Conservation (phyloP, 208 protist genomes). For the Leishmania major region DNA sequence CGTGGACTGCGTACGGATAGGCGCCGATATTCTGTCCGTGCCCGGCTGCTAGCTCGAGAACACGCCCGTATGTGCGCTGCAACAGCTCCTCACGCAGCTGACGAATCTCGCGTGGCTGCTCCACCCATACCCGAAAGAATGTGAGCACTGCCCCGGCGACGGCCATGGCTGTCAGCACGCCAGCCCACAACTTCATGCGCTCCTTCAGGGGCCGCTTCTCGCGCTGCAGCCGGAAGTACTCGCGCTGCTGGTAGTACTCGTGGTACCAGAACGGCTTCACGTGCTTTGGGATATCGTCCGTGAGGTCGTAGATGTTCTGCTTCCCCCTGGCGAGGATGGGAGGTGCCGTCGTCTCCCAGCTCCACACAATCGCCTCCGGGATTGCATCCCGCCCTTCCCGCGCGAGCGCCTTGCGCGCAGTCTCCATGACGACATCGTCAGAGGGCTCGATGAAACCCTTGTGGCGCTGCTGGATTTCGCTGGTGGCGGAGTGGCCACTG, state of each 20-base stretch:
- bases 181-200: constrained; percentile 44
- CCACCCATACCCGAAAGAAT: constrained; percentile 84
- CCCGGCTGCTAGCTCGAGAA: constrained; percentile 87
- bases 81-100: constrained; percentile 84
- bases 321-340: constrained; percentile 79
- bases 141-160: constrained; percentile 53
- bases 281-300: constrained; percentile 87
- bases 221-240: constrained; percentile 86
- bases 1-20: constrained; percentile 90
- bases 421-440: constrained; percentile 86
- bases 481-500: constrained; percentile 3
- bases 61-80: constrained; percentile 83
- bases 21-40: constrained; percentile 91
- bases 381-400: constrained; percentile 76
- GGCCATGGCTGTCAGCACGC: constrained; percentile 33
- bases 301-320: constrained; percentile 86
- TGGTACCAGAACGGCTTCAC: constrained; percentile 90
- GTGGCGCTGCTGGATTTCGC: constrained; percentile 37
- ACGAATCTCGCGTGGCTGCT: constrained; percentile 82
- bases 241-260: constrained; percentile 88
- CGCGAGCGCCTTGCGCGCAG: constrained; percentile 75
- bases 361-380: constrained; percentile 78
- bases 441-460: constrained; percentile 82
- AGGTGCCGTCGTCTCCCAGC: constrained; percentile 72
- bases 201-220: constrained; percentile 80